Base-by-base conservation (phyloP, 345 rosid species). In the Camelina laxa region DNA sequence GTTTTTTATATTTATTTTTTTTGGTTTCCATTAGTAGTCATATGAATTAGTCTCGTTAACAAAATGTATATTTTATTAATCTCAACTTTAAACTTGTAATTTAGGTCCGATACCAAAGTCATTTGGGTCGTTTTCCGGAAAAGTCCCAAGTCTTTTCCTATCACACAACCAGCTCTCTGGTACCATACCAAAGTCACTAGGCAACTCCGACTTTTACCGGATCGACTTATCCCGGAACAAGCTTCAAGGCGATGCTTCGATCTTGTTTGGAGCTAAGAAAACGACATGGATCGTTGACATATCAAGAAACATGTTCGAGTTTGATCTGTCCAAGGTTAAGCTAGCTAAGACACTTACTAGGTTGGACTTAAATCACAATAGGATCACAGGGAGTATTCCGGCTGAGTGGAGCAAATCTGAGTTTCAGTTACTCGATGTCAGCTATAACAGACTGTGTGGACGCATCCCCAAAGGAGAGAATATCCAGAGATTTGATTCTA, bases 361-460 rank as follows among this genome's bases (percentile, higher is more conserved):
- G 11, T 48, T 93, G 74, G 96, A 89, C 70, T 47, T 91, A 31
- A 88, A 80, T 44, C 96, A 93, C 30, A 91, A 93, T 80, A 85
- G 81, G 72, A 83, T 93, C 33, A 73, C 68, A 2, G 94, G 97
- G 20, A 75, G 79, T 41, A 72, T 93, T 21, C 96, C 97, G 7
- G 50, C 53, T 5, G 76, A 70, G 45, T 49, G 89, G 88, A 76
- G 88, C 2, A 64, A 62, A 9, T 1, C 50, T 47, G 55, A 71
- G 41, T 68, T 86, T 69, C 85, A 81, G 79, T 58, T 70, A 50
- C 65, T 91, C 7, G 86, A 93, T 66, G 84, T 91, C 65, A 91
- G 98, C 79, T 89, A 91, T 41, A 93, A 93, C 73, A 79, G 76
- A 68, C 56, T 93, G 41, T 91, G 97, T 65, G 92, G 97, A 11